phyloP scores from a whole-genome alignment of 371 early-diverging fungal species.

The Apophysomyces elegans region DNA sequence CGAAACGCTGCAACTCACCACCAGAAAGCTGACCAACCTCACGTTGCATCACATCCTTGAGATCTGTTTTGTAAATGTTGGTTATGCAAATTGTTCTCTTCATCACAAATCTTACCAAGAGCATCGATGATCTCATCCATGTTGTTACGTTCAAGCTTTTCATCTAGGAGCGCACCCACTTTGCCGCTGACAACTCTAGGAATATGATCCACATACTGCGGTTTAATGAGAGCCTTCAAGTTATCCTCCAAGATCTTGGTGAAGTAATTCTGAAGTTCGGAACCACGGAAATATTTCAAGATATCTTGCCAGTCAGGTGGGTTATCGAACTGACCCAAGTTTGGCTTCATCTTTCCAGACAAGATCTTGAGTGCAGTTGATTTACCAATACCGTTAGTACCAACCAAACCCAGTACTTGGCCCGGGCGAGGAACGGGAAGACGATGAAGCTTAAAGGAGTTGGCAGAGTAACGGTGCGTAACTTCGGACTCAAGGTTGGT shows the following conservation, averaged over 20 bases:
- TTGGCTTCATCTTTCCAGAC: slow-evolving; percentile 98
- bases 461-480: slow-evolving; percentile 98
- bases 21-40: slow-evolving; percentile 95
- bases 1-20: slow-evolving; percentile 99
- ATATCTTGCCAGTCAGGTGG: slow-evolving; percentile 98
- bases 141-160: slow-evolving; percentile 80
- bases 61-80: slow-evolving; percentile 54
- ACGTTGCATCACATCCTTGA: slow-evolving; percentile 89
- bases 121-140: slow-evolving; percentile 73
- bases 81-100: background rate
- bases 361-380: slow-evolving; percentile 98
- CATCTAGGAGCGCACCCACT: slow-evolving; percentile 78
- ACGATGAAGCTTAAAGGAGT: slow-evolving; percentile 99
- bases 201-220: slow-evolving; percentile 98
- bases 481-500: slow-evolving; percentile 97
- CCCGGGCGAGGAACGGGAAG: slow-evolving; percentile 98
- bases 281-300: slow-evolving; percentile 97
- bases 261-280: slow-evolving; percentile 99
- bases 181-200: slow-evolving; percentile 88
- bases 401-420: slow-evolving; percentile 98
- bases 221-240: slow-evolving; percentile 94
- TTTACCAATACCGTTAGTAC: slow-evolving; percentile 99
- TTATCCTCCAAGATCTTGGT: slow-evolving; percentile 98
- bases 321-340: slow-evolving; percentile 89
- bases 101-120: slow-evolving; percentile 57